Evolutionary conservation across 305 asterid genomes (phyloP), one percentile per base, ranked within the genome.

Genomic region (Coffea humblotiana): DNA sequence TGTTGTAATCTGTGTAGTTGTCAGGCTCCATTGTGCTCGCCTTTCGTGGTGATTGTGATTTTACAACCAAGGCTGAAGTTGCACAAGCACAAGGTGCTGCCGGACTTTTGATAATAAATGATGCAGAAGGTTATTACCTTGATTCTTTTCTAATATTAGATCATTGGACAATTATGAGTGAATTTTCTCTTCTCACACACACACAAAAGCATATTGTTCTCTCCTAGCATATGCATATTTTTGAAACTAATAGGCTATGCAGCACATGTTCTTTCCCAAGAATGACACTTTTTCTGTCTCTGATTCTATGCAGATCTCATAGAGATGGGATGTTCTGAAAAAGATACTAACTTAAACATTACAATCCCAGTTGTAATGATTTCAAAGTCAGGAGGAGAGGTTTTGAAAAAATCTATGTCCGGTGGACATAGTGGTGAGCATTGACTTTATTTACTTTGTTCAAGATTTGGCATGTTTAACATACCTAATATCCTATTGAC

Each of bases 71-170:
- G 90, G 99, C 99, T 82, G 77, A 81, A 81, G 82, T 90, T 70
- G 97, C 97, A 51, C 95, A 94, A 90, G 93, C 86, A 74, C 92
- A 88, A 81, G 98, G 95, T 74, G 97, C 99, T 79, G 83, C 87
- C n/a, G 98, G 90, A 77, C 79, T 96, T 83, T 85, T 94, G 85
- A 87, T 96, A 87, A 88, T 96, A 83, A 94, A 94, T 81, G 87
- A 86, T 49, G 93, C 88, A 45, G 97, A 90, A 91, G 98, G 99
- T 96, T 77, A 71, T 79, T 70, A 80, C 85, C 82, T 78, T 80
- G 83, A 71, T 75, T 75, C 77, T 67, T 81, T 77, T 85, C 71
- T 82, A 84, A 68, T 83, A 56, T 83, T 21, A 76, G 60, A 13
- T 23, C 81, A 49, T 81, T 21, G 75, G 65, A 13, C 45, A 0